Evolutionary conservation across 345 rosid species (phyloP), one percentile per base, ranked within the genome.

Genomic region (Eucalyptus camaldulensis): DNA sequence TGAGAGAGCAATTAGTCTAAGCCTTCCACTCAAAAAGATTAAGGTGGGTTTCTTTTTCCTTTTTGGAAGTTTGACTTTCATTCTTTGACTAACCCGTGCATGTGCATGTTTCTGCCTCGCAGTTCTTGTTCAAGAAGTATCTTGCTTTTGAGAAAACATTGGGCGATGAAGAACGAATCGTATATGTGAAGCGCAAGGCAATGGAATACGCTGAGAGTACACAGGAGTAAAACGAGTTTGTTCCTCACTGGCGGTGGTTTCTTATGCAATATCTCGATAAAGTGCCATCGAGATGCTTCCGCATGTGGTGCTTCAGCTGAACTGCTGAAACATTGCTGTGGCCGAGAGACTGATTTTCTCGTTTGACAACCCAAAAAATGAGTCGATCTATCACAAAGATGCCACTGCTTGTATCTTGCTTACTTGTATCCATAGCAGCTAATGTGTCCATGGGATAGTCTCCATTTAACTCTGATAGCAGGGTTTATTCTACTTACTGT

Each of bases 61-160:
- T 17, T 22, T 22, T 11, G 50, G 17, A 37, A 22, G 87, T 40
- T 44, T 53, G 88, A 83, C 25, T 33, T 29, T 80, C 9, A 81
- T 83, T 87, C 86, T 47, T 88, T 54, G 89, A 49, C 80, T 60
- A 44, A n/a, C 29, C 7, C 49, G 67, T 58, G 24, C 88, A 43
- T 44, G 44, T 44, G 13, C 27, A 87, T 86, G 88, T 89, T 88
- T 17, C 8, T 50, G 47, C 85, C 25, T 88, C 88, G 91, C 96
- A 97, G 99, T 98, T 96, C 91, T 92, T 98, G 90, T 98, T 98
- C 91, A 97, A 95, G 95, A 97, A 97, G 93, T 98, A 94, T 90
- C 95, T 97, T 3, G 94, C 92, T 91, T 97, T 90, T 53, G 99
- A 98, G 93, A 96, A 93, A 90, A 90, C 94, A 50, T 40, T 11